Evolutionary conservation across 306 rosid genomes (phyloP).

Genomic region (Cicer yamashitae): DNA sequence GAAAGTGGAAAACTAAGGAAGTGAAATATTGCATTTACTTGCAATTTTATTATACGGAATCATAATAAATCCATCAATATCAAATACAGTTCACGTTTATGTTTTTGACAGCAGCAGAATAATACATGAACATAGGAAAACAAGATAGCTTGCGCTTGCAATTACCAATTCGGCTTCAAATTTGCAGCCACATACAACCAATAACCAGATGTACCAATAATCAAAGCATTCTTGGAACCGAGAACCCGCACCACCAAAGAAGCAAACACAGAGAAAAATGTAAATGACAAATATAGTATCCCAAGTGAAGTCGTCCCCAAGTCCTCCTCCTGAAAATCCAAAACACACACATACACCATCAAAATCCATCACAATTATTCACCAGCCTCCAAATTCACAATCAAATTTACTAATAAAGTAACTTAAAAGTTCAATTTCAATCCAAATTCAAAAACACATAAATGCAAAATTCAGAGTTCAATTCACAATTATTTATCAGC

Average conservation of each 20-base stretch:
- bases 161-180: constrained; percentile 81
- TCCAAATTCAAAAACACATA: constrained; percentile 1
- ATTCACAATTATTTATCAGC: constrained; percentile 3
- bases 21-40: not conserved
- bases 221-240: constrained; percentile 82
- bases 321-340: constrained; percentile 69
- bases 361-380: constrained; percentile 22
- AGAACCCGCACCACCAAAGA: constrained; percentile 78
- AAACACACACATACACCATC: not conserved
- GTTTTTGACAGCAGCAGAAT: constrained; percentile 1
- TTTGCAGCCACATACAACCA: constrained; percentile 88
- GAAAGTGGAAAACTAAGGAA: constrained; percentile 6
- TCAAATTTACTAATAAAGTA: not conserved
- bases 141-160: not conserved
- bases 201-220: constrained; percentile 88
- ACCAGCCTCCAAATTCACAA: not conserved
- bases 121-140: not conserved
- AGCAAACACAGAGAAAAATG: constrained; percentile 79
- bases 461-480: not conserved
- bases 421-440: no score
- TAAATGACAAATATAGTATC: constrained; percentile 79
- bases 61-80: not conserved
- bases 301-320: constrained; percentile 91
- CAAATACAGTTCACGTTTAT: not conserved
- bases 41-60: not conserved